A percentile compares a stretch with the other conserved stretches of the same genome.
phyloP scores from a whole-genome alignment of 2,329 filamentous ascomycete genomes.

The Nemania sp. region DNA sequence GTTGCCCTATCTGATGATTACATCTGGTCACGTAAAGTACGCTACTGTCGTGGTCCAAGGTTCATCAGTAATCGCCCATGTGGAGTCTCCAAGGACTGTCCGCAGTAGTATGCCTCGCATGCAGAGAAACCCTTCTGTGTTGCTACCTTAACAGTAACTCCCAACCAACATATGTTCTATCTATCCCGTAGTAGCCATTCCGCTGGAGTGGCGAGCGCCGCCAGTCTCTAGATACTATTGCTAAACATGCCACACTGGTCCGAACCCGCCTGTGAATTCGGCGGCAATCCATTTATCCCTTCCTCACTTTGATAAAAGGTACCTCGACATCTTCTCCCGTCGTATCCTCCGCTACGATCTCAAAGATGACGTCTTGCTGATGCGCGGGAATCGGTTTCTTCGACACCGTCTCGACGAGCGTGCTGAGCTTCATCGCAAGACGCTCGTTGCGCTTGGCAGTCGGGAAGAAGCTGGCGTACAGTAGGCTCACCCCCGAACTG shows the following conservation, averaged over 20 bases:
- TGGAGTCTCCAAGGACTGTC: background rate
- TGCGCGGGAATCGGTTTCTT: conserved; percentile 91
- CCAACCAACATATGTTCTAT: conserved; percentile 13
- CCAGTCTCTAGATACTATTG: conserved; percentile 14
- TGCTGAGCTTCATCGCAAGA: conserved; percentile 79
- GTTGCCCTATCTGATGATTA: conserved; percentile 35
- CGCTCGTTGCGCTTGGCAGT: conserved; percentile 79
- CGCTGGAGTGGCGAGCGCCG: background rate
- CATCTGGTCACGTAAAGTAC: conserved; percentile 44
- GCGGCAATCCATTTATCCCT: conserved; percentile 47
- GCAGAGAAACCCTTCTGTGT: too few relatives aligned
- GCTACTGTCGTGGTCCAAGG: background rate
- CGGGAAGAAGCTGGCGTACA: conserved; percentile 93
- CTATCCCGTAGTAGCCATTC: conserved; percentile 9
- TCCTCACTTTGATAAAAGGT: conserved; percentile 91
- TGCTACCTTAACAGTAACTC: too few relatives aligned
- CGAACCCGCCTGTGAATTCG: background rate
- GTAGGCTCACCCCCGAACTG: conserved; percentile 92
- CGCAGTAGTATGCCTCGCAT: background rate
- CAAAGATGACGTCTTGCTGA: conserved; percentile 95
- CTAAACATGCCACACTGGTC: background rate
- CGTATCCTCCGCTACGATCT: conserved; percentile 89
- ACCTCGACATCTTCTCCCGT: conserved; percentile 94
- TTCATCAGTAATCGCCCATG: conserved; percentile 14
- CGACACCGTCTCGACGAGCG: conserved; percentile 84